A percentile compares a stretch with the other conserved stretches of the same genome.
These are phyloP conservation scores for Pseudogymnoascus sp. DNA, from an alignment of 2,329 filamentous ascomycete species.

Conservation along the genomic window DNA sequence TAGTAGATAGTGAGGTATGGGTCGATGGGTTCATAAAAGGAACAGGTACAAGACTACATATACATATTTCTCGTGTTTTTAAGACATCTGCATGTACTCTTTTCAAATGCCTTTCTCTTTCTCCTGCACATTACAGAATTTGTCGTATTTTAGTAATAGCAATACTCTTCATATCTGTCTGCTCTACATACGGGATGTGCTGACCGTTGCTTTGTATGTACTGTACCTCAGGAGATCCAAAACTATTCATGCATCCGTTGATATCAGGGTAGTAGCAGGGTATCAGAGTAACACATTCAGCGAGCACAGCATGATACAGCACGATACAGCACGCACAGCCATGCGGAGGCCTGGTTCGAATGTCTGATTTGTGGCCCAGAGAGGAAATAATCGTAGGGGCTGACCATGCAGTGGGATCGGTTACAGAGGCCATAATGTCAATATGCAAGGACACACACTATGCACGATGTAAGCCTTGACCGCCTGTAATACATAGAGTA, in stretches of 20 bases:
- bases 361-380: background rate
- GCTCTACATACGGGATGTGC: background rate
- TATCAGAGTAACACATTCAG: background rate
- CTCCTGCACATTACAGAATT: background rate
- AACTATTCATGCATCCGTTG: conserved; percentile 4
- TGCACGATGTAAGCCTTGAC: background rate
- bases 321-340: background rate
- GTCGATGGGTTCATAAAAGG: background rate
- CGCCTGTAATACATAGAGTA: background rate
- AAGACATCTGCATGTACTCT: conserved; percentile 2
- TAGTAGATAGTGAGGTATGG: background rate
- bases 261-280: background rate
- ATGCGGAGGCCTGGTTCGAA: conserved; percentile 4
- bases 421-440: background rate
- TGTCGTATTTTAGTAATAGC: background rate
- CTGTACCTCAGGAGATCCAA: background rate
- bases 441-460: conserved; percentile 3
- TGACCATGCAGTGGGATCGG: background rate
- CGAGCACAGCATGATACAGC: background rate
- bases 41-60: conserved; percentile 5
- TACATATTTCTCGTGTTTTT: background rate
- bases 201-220: background rate
- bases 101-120: background rate
- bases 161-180: background rate
- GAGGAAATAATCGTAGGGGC: conserved; percentile 6